Percentiles rank a stretch among this genome's conserved stretches.
phyloP scores from a whole-genome alignment of 306 rosid species.

The Glycyrrhiza uralensis region DNA sequence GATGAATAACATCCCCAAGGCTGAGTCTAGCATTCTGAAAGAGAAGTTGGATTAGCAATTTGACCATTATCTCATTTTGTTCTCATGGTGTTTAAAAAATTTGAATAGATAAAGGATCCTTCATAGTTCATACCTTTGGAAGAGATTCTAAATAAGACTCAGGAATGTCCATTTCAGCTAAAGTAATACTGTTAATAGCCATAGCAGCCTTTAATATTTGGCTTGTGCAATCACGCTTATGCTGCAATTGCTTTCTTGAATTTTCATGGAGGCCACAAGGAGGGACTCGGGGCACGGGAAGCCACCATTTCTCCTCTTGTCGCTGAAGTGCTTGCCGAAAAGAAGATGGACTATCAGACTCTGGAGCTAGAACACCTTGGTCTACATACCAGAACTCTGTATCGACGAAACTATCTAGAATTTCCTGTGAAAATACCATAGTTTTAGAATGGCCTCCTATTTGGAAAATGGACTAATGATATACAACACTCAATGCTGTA shows the following conservation, averaged over 20 bases:
- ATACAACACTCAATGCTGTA: neutral
- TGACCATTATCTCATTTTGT: neutral
- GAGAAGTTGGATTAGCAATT: slow-evolving; percentile 15
- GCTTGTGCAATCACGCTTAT: slow-evolving; percentile 83
- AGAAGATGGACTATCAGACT: slow-evolving; percentile 63
- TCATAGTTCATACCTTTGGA: slow-evolving; percentile 57
- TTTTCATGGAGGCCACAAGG: slow-evolving; percentile 72
- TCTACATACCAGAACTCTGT: slow-evolving; percentile 96
- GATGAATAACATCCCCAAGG: slow-evolving; percentile 88
- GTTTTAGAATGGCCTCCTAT: slow-evolving; percentile 26
- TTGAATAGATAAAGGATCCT: neutral
- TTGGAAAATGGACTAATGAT: slow-evolving; percentile 7
- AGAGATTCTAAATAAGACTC: slow-evolving; percentile 83
- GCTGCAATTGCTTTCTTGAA: slow-evolving; percentile 74
- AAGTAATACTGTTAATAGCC: slow-evolving; percentile 76
- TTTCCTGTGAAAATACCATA: slow-evolving; percentile 51
- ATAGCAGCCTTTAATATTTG: slow-evolving; percentile 88
- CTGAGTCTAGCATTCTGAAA: slow-evolving; percentile 80
- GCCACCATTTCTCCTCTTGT: slow-evolving; percentile 98
- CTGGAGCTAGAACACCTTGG: slow-evolving; percentile 79
- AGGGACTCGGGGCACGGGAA: slow-evolving; percentile 91
- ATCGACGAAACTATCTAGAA: slow-evolving; percentile 64
- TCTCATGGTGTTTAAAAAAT: neutral
- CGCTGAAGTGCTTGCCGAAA: slow-evolving; percentile 70
- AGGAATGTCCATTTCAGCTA: slow-evolving; percentile 86